Conservation (phyloP, 768 basidiomycete species). For the Tylopilus felleus region DNA sequence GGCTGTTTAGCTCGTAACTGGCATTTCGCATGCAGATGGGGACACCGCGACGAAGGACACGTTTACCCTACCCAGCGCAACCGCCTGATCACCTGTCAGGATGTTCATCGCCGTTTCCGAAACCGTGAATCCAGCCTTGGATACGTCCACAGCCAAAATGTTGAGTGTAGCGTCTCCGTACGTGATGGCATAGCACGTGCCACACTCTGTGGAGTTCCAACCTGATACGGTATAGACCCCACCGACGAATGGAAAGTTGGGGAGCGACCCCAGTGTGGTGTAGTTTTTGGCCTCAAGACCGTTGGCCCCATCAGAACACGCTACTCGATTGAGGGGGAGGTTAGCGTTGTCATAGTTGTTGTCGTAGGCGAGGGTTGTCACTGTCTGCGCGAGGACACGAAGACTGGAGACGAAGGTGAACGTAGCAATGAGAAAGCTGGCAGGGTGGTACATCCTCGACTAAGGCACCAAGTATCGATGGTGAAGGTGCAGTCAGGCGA, state of each 20-base stretch:
- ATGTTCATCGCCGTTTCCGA: constrained; percentile 28
- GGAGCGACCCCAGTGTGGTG: constrained; percentile 37
- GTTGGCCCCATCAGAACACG: constrained; percentile 39
- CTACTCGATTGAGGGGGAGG: constrained; percentile 29
- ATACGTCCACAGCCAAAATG: constrained; percentile 53
- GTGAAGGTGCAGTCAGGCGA: neutral
- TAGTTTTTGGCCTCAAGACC: constrained; percentile 33
- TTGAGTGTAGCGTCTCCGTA: constrained; percentile 38
- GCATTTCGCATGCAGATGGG: neutral
- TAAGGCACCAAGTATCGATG: neutral
- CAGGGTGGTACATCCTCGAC: constrained; percentile 26
- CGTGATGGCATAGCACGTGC: constrained; percentile 31
- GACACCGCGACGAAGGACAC: constrained; percentile 6
- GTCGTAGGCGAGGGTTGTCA: constrained; percentile 39
- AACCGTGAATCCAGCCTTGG: constrained; percentile 39
- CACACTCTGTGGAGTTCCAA: constrained; percentile 25
- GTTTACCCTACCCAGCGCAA: constrained; percentile 13
- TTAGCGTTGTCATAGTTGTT: constrained; percentile 31
- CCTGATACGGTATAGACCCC: constrained; percentile 23
- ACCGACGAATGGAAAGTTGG: constrained; percentile 37
- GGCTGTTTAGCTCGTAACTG: neutral
- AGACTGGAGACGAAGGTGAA: constrained; percentile 15
- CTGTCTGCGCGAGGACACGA: constrained; percentile 20
- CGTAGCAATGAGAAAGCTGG: constrained; percentile 11
- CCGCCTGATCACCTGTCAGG: constrained; percentile 18